Conservation (phyloP, 2,329 filamentous ascomycete genomes). For the Diaporthe helianthi region DNA sequence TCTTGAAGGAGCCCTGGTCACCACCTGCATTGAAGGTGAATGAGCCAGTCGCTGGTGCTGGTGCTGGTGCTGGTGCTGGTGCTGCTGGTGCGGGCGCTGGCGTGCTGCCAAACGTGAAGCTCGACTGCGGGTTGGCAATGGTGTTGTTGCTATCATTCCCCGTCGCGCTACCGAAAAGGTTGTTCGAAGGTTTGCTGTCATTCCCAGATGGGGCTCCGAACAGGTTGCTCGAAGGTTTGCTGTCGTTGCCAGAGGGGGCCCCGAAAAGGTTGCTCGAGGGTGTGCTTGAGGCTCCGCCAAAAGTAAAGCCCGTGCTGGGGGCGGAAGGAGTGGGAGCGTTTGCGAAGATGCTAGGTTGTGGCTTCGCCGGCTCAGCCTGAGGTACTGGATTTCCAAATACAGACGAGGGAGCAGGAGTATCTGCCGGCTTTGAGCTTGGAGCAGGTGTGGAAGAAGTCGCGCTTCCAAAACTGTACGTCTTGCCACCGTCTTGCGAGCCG, state of each 20-base stretch:
- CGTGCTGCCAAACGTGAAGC: slow-evolving; percentile 37
- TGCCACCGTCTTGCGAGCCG: slow-evolving; percentile 17
- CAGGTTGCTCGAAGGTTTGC: slow-evolving; percentile 20
- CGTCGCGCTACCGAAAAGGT: slow-evolving; percentile 37
- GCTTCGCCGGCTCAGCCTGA: slow-evolving; percentile 29
- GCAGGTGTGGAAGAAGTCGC: slow-evolving; percentile 3
- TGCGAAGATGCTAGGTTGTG: slow-evolving; percentile 37
- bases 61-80: slow-evolving; percentile 32
- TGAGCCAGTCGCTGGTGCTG: slow-evolving; percentile 39
- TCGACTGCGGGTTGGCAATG: slow-evolving; percentile 23
- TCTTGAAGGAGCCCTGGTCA: slow-evolving; percentile 45
- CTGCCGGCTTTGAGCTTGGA: slow-evolving; percentile 13
- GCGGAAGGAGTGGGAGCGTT: slow-evolving; percentile 34
- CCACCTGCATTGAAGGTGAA: slow-evolving; percentile 50
- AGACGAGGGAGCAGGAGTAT: slow-evolving; percentile 21
- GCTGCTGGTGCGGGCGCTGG: slow-evolving; percentile 23
- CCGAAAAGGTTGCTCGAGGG: slow-evolving; percentile 35
- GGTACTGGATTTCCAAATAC: slow-evolving; percentile 27
- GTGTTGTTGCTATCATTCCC: slow-evolving; percentile 28
- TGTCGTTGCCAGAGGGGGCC: slow-evolving; percentile 32
- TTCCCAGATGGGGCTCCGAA: slow-evolving; percentile 37
- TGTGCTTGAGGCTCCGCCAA: slow-evolving; percentile 20
- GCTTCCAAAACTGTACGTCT: slow-evolving; percentile 33
- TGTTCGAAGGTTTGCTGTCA: slow-evolving; percentile 14
- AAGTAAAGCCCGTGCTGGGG: slow-evolving; percentile 34